Evolutionary conservation across 495 filamentous ascomycete genomes (phyloP), one percentile per base, ranked within the genome.

Genomic region (Letharia columbiana): DNA sequence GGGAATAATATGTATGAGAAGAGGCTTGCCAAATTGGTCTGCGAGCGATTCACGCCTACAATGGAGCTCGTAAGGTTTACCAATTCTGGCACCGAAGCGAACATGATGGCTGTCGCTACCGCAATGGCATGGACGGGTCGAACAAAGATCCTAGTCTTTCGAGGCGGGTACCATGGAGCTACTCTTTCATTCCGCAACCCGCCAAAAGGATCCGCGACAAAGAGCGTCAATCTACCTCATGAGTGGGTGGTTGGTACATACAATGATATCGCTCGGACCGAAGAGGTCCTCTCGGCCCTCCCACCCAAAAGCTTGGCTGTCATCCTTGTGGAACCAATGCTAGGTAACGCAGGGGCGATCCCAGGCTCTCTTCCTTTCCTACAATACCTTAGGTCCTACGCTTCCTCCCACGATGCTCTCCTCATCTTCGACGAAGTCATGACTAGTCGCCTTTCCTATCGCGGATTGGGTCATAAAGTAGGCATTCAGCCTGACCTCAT

Each of bases 361-460:
- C 72, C 75, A 2, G 83, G 74, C 0, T 75, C 60, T 1, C 62
- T 64, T 2, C 76, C 77, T 18, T 89, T 88, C 62, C 61, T 81
- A 41, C 68, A 73, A n/a, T 68, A 67, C 35, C 60, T 81, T 6
- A 77, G 75, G 13, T 72, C 68, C 64, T 75, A 45, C 35, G 75
- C 71, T 35, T 72, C 69, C 6, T 71, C 71, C 41, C 71, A 75
- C 6, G 80, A 78, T 8, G 76, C 78, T 2, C 15, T 88, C 2
- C 80, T 89, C 61, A 81, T 89, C 20, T 71, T 87, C 17, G 86
- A 89, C 60, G 86, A 89, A 73, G 86, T 89, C 17, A 83, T 87
- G 77, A 86, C 86, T 3, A 83, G 80, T 13, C 77, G 86, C 7
- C 73, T 87, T 20, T 74, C 76, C 2, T 76, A 76, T 1, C 66